phyloP scores from a whole-genome alignment of 345 rosid genomes.

The Melaleuca quinquenervia region DNA sequence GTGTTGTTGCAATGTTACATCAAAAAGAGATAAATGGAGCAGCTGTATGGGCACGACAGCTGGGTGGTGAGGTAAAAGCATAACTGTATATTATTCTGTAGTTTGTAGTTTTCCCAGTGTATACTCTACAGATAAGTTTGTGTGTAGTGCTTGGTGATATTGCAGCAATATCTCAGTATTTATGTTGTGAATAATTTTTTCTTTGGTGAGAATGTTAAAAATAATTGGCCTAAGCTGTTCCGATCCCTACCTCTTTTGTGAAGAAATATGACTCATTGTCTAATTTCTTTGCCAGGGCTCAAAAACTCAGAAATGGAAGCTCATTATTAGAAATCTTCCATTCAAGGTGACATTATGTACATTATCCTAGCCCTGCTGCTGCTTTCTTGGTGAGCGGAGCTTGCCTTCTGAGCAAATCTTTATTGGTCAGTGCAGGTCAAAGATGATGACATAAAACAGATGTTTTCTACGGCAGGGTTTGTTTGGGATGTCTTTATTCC shows the following conservation, averaged over 20 bases:
- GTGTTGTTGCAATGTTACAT: slow-evolving; percentile 50
- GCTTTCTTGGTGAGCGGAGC: not conserved
- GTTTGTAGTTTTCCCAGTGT: not conserved
- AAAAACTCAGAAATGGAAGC: slow-evolving; percentile 95
- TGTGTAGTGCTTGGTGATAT: not conserved
- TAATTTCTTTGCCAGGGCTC: slow-evolving; percentile 51
- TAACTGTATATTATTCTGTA: not conserved
- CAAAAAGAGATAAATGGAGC: slow-evolving; percentile 58
- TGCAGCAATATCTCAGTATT: not conserved
- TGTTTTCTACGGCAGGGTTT: slow-evolving; percentile 72
- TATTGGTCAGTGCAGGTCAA: slow-evolving; percentile 44
- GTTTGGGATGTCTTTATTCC: slow-evolving; percentile 91
- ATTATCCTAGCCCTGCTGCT: not conserved
- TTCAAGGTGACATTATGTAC: slow-evolving; percentile 50
- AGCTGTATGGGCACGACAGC: slow-evolving; percentile 86
- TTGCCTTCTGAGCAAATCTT: not conserved
- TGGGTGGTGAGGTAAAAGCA: slow-evolving; percentile 82
- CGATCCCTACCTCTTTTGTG: not conserved
- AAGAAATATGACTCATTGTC: not conserved
- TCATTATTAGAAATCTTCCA: slow-evolving; percentile 82
- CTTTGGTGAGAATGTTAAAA: not conserved
- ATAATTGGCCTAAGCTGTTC: not conserved
- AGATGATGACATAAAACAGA: slow-evolving; percentile 41
- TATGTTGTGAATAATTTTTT: not conserved
- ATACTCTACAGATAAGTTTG: not conserved